These are phyloP conservation scores for Phytophthora pini DNA, from an alignment of 352 stramenopile genomes.

Conservation along the genomic window DNA sequence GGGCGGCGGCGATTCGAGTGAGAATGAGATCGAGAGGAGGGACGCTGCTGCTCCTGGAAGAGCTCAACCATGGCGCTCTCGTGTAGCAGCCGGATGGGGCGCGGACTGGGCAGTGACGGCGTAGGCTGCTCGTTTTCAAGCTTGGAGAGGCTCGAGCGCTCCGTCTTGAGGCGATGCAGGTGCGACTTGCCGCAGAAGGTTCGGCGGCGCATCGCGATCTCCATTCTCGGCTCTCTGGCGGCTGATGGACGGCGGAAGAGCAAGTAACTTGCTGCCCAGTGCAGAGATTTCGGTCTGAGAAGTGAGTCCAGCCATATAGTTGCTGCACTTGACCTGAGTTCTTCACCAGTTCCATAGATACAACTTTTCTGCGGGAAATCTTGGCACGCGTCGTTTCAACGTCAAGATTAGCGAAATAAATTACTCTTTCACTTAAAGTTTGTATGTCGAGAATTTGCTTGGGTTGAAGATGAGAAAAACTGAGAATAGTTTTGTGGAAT, in stretches of 20 bases:
- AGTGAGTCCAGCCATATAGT: not conserved
- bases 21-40: conserved; percentile 6
- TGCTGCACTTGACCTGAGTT: conserved; percentile 38
- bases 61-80: conserved; percentile 49
- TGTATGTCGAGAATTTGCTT: not conserved
- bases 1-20: conserved; percentile 14
- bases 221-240: conserved; percentile 21
- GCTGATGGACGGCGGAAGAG: conserved; percentile 18
- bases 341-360: conserved; percentile 28
- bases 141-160: conserved; percentile 40
- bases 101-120: conserved; percentile 21
- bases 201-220: conserved; percentile 31
- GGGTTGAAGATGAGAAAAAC: conserved; percentile 23
- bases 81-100: conserved; percentile 44
- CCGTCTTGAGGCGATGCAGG: conserved; percentile 34
- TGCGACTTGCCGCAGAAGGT: conserved; percentile 40
- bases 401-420: not conserved
- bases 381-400: conserved; percentile 17
- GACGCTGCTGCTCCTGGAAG: conserved; percentile 49
- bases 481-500: conserved; percentile 3
- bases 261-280: conserved; percentile 5
- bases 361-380: conserved; percentile 13
- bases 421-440: not conserved
- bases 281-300: conserved; percentile 13
- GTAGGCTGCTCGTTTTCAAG: conserved; percentile 30